Percentiles rank a stretch among this genome's conserved stretches.
Conservation (phyloP, 331 rosid genomes). For the Acacia pycnantha region DNA sequence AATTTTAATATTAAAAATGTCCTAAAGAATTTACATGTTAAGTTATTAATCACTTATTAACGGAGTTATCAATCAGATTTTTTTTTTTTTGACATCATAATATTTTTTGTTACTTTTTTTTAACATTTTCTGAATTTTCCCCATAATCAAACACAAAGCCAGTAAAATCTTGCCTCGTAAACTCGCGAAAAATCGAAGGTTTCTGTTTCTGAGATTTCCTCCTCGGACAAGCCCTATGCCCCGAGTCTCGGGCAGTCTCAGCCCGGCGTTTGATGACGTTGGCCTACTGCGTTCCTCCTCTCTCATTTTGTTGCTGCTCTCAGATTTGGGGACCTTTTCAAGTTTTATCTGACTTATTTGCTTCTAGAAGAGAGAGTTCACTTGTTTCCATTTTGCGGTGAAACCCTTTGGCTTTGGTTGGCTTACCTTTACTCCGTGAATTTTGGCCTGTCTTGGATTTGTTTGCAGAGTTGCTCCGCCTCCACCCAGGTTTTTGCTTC, state of each 20-base stretch:
- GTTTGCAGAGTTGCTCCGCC: background rate
- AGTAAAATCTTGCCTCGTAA: too few species aligned
- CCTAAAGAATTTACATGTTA: too few species aligned
- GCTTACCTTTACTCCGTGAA: background rate
- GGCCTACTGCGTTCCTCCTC: background rate
- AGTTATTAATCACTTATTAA: too few species aligned
- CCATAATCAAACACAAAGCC: too few species aligned
- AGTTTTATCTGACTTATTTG: background rate
- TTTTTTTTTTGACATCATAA: too few species aligned
- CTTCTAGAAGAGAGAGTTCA: background rate
- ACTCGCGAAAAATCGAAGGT: background rate
- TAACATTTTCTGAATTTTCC: too few species aligned
- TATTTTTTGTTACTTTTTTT: too few species aligned
- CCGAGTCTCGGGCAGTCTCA: background rate
- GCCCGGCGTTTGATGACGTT: background rate
- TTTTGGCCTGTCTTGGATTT: background rate
- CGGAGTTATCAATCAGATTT: too few species aligned
- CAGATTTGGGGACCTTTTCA: background rate
- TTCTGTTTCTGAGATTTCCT: background rate
- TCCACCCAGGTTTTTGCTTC: slow-evolving; percentile 7
- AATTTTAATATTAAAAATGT: too few species aligned
- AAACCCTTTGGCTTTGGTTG: background rate
- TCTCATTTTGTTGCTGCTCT: background rate
- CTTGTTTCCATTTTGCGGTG: background rate
- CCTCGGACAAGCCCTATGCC: background rate